These are phyloP conservation scores for Verticillium alfalfae DNA, from an alignment of 2,329 filamentous ascomycete genomes.

Conservation along the genomic window DNA sequence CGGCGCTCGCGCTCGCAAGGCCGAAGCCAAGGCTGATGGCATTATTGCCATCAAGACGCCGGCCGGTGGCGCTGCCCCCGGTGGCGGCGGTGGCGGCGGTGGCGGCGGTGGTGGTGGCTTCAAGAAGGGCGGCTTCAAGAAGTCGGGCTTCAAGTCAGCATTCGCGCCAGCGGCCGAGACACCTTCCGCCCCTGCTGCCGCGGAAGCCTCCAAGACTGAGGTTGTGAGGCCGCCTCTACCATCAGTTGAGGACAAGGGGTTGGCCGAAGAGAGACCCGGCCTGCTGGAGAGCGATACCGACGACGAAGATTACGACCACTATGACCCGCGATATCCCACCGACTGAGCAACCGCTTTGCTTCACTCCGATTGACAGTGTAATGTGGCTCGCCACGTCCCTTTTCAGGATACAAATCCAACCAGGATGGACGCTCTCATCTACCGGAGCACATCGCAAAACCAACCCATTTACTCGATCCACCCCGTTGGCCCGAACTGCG, in stretches of 20 bases:
- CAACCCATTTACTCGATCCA: not conserved
- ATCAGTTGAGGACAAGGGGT: not conserved
- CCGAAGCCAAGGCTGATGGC: conserved; percentile 65
- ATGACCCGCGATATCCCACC: conserved; percentile 56
- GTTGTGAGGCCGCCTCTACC: not conserved
- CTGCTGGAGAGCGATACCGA: conserved; percentile 58
- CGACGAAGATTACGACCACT: conserved; percentile 66
- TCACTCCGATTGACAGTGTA: not conserved
- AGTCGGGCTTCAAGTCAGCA: conserved; percentile 76
- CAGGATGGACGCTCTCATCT: not conserved
- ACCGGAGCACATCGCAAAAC: too few relatives aligned
- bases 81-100: conserved; percentile 1
- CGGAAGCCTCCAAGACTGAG: conserved; percentile 16
- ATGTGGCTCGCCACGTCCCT: too few relatives aligned
- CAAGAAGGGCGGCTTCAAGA: conserved; percentile 71
- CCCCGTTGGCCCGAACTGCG: conserved; percentile 26
- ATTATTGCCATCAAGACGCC: conserved; percentile 62
- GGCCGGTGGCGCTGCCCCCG: not conserved
- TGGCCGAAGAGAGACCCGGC: not conserved
- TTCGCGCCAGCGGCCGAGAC: conserved; percentile 50
- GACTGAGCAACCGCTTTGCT: conserved; percentile 35
- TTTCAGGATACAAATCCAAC: too few relatives aligned
- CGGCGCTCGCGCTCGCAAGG: conserved; percentile 61
- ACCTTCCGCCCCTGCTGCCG: conserved; percentile 12
- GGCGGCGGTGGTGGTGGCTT: conserved; percentile 38